phyloP scores from a whole-genome alignment of 805 yeast species.

The Torulaspora gathmanii region DNA sequence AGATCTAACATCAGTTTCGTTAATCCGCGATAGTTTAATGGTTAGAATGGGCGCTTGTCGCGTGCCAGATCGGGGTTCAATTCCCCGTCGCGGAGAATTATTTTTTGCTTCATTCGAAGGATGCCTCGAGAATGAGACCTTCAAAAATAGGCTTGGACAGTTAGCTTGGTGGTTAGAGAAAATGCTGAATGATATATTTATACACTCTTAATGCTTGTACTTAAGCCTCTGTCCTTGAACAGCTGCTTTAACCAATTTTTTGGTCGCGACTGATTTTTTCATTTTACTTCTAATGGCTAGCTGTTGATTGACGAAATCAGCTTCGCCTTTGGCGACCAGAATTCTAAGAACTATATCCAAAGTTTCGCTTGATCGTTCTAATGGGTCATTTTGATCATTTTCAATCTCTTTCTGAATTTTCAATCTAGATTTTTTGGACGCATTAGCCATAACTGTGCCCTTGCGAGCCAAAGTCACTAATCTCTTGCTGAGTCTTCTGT shows the following conservation, averaged over 20 bases:
- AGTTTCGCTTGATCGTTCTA: slow-evolving; percentile 38
- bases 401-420: slow-evolving; percentile 44
- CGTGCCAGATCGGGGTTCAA: slow-evolving; percentile 27
- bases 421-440: slow-evolving; percentile 53
- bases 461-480: slow-evolving; percentile 53
- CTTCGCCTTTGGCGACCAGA: slow-evolving; percentile 60
- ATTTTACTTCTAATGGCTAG: slow-evolving; percentile 56
- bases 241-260: slow-evolving; percentile 27
- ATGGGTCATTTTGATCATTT: slow-evolving; percentile 43
- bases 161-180: no score
- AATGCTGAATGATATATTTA: not conserved
- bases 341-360: slow-evolving; percentile 73
- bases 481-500: slow-evolving; percentile 31
- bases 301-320: slow-evolving; percentile 52
- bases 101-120: not conserved
- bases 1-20: not conserved
- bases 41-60: slow-evolving; percentile 26
- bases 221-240: slow-evolving; percentile 20
- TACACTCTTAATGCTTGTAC: slow-evolving; percentile 2
- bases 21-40: slow-evolving; percentile 21
- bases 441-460: slow-evolving; percentile 67
- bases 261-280: slow-evolving; percentile 34
- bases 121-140: no score
- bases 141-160: no score
- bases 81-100: slow-evolving; percentile 23